Conservation (phyloP, 1,284 basidiomycete species). For the Tylopilus sp. region DNA sequence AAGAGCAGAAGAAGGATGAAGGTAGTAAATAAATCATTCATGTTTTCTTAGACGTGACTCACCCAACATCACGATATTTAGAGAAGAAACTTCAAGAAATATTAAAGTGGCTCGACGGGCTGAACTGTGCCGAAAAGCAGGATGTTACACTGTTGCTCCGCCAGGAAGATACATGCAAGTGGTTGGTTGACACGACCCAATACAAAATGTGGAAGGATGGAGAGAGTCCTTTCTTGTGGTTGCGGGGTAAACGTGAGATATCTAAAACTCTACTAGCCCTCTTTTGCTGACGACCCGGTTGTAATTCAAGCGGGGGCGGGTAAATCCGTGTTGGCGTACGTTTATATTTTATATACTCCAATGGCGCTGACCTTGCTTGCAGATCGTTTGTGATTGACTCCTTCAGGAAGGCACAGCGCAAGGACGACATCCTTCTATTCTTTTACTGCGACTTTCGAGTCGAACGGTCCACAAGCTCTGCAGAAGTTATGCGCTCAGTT, state of each 20-base stretch:
- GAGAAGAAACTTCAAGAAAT: background rate
- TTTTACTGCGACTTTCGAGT: conserved; percentile 5
- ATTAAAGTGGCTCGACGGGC: conserved; percentile 4
- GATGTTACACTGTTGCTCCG: background rate
- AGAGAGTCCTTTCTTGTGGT: background rate
- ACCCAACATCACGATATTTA: background rate
- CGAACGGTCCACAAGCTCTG: background rate
- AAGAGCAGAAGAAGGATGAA: background rate
- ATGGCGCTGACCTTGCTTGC: background rate
- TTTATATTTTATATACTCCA: background rate
- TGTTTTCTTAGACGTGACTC: background rate
- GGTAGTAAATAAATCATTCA: background rate
- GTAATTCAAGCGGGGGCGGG: background rate
- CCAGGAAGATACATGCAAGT: conserved; percentile 2
- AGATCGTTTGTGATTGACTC: conserved; percentile 3
- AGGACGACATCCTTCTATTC: background rate
- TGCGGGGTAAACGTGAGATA: conserved; percentile 4
- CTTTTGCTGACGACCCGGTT: background rate
- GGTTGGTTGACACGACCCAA: conserved; percentile 3
- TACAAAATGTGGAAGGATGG: background rate
- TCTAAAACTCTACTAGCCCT: too few relatives aligned
- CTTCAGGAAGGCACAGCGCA: background rate
- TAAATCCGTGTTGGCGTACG: conserved; percentile 2
- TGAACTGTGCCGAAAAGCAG: conserved; percentile 3
- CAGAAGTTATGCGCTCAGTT: conserved; percentile 3